These are phyloP conservation scores for Cercis canadensis DNA, from an alignment of 306 rosid species.

Conservation along the genomic window DNA sequence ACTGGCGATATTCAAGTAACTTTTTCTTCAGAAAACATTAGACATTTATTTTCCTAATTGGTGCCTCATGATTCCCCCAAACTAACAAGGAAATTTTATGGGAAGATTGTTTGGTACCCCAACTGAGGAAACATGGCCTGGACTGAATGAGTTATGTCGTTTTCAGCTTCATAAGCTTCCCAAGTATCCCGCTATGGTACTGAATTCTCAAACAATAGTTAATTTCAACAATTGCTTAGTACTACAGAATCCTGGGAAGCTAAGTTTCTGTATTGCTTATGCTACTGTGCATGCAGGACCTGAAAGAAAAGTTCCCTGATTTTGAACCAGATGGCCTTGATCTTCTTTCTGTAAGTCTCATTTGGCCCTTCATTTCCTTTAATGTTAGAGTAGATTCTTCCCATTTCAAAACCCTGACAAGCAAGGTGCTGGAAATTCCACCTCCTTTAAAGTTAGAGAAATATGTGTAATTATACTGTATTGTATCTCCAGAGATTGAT, in stretches of 20 bases:
- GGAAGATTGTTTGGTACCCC: conserved; percentile 35
- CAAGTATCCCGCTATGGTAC: neutral
- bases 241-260: neutral
- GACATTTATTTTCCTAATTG: neutral
- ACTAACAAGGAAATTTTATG: conserved; percentile 3
- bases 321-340: conserved; percentile 17
- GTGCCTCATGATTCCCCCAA: neutral
- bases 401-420: too few species aligned
- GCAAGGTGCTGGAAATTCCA: too few species aligned
- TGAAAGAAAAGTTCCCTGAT: neutral
- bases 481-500: too few species aligned
- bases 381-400: too few species aligned
- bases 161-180: too few species aligned
- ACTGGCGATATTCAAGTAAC: conserved; percentile 9
- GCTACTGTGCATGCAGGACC: conserved; percentile 24
- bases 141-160: neutral
- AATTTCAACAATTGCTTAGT: neutral
- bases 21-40: neutral
- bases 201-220: neutral
- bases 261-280: neutral
- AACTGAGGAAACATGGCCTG: conserved; percentile 36
- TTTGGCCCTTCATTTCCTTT: too few species aligned
- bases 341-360: conserved; percentile 31
- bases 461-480: too few species aligned
- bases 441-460: too few species aligned